Conservation (phyloP, 1,139 yeast species). For the Taphrina pruni region DNA sequence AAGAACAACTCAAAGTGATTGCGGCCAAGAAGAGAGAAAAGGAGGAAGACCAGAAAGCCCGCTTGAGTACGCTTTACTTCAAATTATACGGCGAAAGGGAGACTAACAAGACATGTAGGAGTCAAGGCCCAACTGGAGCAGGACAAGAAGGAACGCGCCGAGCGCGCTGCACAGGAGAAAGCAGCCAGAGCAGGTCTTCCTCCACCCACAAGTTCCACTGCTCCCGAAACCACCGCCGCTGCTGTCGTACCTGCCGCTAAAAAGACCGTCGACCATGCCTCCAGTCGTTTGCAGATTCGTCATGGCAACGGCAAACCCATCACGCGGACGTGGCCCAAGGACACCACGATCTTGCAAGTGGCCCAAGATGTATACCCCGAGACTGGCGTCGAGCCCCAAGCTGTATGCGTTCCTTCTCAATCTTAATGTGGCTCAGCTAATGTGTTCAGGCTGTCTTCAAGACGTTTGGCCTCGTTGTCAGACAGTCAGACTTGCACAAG, state of each 20-base stretch:
- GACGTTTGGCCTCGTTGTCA: slow-evolving; percentile 32
- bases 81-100: not conserved
- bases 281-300: slow-evolving; percentile 51
- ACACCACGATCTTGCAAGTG: slow-evolving; percentile 50
- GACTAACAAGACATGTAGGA: slow-evolving; percentile 43
- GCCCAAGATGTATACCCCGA: slow-evolving; percentile 47
- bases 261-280: slow-evolving; percentile 48
- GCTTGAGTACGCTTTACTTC: slow-evolving; percentile 34
- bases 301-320: slow-evolving; percentile 48
- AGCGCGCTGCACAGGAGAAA: slow-evolving; percentile 44
- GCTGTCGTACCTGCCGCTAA: slow-evolving; percentile 30
- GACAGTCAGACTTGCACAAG: slow-evolving; percentile 18
- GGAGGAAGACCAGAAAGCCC: slow-evolving; percentile 52
- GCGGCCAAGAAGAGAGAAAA: slow-evolving; percentile 51
- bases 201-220: slow-evolving; percentile 42
- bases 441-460: slow-evolving; percentile 21
- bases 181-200: slow-evolving; percentile 42
- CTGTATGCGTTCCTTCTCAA: slow-evolving; percentile 38
- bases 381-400: slow-evolving; percentile 47
- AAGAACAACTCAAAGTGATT: slow-evolving; percentile 52
- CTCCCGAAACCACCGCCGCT: slow-evolving; percentile 44
- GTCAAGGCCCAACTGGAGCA: slow-evolving; percentile 53
- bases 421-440: no score
- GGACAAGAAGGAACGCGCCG: slow-evolving; percentile 51
- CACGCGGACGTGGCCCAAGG: slow-evolving; percentile 50